Conservation (phyloP, 129 eudicot genomes). For the Flaveria trinervia region DNA sequence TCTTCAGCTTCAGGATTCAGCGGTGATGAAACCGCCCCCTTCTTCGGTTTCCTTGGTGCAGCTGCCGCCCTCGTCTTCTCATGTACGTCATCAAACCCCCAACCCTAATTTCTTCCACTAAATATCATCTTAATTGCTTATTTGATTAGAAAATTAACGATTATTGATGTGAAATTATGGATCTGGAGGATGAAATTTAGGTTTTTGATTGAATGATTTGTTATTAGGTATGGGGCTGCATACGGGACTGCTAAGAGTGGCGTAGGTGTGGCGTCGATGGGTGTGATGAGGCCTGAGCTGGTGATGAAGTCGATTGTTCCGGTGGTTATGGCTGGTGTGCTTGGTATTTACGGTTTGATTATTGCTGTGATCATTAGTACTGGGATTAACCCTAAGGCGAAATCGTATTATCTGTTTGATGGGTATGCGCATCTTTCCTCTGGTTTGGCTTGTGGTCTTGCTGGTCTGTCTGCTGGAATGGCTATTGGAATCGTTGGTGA, state of each 20-base stretch:
- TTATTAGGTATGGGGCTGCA: conserved; percentile 58
- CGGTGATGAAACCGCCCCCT: conserved; percentile 67
- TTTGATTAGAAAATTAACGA: neutral
- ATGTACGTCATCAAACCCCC: conserved; percentile 37
- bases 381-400: conserved; percentile 76
- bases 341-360: conserved; percentile 60
- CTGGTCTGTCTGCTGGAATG: conserved; percentile 80
- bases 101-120: neutral
- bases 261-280: conserved; percentile 64
- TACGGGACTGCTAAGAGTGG: conserved; percentile 72
- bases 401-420: conserved; percentile 54
- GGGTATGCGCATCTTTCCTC: conserved; percentile 72
- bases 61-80: conserved; percentile 58
- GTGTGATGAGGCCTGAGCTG: conserved; percentile 67
- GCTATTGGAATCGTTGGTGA: conserved; percentile 74
- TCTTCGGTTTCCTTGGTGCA: conserved; percentile 17
- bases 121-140: neutral
- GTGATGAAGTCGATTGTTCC: conserved; percentile 68
- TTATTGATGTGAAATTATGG: neutral
- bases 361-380: conserved; percentile 64
- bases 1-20: conserved; percentile 51
- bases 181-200: neutral
- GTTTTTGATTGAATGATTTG: conserved; percentile 11
- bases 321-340: conserved; percentile 71
- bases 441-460: conserved; percentile 74